A percentile compares a stretch with the other conserved stretches of the same genome.
Conservation (phyloP, 371 early-diverging fungal genomes). For the Mortierella sp. region DNA sequence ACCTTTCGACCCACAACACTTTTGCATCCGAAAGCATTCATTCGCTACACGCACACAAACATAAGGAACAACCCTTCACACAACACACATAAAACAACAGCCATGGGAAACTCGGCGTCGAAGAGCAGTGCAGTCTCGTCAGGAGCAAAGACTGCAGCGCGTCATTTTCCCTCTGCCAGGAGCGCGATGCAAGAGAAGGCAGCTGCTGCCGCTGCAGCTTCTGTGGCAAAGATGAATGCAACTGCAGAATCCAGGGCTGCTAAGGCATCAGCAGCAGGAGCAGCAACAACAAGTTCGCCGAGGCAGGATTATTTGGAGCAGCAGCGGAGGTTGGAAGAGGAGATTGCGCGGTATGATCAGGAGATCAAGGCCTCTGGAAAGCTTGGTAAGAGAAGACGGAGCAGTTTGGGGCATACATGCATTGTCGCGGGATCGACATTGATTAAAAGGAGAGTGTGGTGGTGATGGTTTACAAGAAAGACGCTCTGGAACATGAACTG, state of each 20-base stretch:
- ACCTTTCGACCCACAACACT: not conserved
- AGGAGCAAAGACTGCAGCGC: constrained; percentile 41
- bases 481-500: not conserved
- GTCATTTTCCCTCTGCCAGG: constrained; percentile 50
- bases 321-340: constrained; percentile 44
- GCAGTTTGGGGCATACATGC: not conserved
- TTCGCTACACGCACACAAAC: not conserved
- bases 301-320: constrained; percentile 44
- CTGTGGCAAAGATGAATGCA: constrained; percentile 2
- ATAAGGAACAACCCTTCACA: not conserved
- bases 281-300: constrained; percentile 21
- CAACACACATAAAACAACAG: not conserved
- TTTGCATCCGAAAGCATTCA: not conserved
- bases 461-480: not conserved
- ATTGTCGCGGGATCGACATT: not conserved
- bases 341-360: constrained; percentile 37
- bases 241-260: constrained; percentile 12
- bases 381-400: constrained; percentile 15
- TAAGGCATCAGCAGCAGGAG: not conserved
- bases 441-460: not conserved
- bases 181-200: constrained; percentile 37
- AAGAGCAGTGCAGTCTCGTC: constrained; percentile 31
- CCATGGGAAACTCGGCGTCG: constrained; percentile 51
- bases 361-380: constrained; percentile 30
- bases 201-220: constrained; percentile 19